Percentiles rank a stretch among this genome's conserved stretches.
These are phyloP conservation scores for Fusarium sp. DNA, from an alignment of 2,329 filamentous ascomycete species.

Conservation along the genomic window DNA sequence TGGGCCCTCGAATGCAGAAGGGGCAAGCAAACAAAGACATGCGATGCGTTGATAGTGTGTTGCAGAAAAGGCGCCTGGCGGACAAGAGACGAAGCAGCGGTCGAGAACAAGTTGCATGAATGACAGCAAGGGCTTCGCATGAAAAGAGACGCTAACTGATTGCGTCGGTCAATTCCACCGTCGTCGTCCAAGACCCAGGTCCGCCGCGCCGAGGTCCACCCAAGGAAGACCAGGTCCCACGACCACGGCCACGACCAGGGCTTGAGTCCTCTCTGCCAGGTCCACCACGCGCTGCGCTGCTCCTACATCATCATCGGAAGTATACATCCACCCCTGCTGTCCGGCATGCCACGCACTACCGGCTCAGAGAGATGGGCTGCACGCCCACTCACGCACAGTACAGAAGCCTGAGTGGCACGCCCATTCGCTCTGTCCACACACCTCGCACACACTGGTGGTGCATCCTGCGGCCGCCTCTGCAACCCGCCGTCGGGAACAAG, in stretches of 20 bases:
- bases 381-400: neutral
- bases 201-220: constrained; percentile 32
- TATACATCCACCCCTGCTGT: constrained; percentile 23
- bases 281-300: constrained; percentile 5
- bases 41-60: neutral
- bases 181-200: constrained; percentile 26
- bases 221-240: constrained; percentile 11
- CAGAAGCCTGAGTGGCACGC: neutral
- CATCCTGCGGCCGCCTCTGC: constrained; percentile 55
- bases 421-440: constrained; percentile 16
- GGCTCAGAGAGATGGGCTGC: neutral
- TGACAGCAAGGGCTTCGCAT: constrained; percentile 32
- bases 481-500: constrained; percentile 52
- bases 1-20: neutral
- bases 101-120: constrained; percentile 33
- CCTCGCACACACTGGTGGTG: constrained; percentile 45
- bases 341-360: neutral
- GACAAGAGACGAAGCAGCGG: constrained; percentile 14
- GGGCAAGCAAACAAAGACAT: constrained; percentile 5
- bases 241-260: constrained; percentile 27
- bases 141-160: constrained; percentile 31
- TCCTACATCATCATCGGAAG: constrained; percentile 5
- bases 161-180: constrained; percentile 37
- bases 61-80: neutral
- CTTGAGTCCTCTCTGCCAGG: constrained; percentile 12